phyloP scores from a whole-genome alignment of 2,329 filamentous ascomycete genomes.

The Trichoderma brevicompactum region DNA sequence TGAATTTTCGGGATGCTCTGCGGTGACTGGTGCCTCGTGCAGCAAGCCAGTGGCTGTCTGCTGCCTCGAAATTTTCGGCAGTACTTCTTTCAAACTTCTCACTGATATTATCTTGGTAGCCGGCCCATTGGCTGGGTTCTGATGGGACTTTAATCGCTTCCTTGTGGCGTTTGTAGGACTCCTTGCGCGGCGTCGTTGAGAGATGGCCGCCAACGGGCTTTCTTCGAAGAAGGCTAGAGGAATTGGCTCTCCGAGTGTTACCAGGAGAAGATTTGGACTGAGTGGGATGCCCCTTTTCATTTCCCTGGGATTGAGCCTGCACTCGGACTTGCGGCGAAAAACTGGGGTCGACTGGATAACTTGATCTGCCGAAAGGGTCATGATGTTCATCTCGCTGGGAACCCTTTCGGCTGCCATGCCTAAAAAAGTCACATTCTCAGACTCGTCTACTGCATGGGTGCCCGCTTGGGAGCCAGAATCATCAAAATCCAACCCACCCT shows the following conservation, averaged over 20 bases:
- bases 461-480: slow-evolving; percentile 18
- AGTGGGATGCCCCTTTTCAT: neutral
- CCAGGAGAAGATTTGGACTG: neutral
- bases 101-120: neutral
- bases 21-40: neutral
- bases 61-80: neutral
- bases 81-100: neutral
- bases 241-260: neutral
- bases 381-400: slow-evolving; percentile 26
- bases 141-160: neutral
- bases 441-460: neutral
- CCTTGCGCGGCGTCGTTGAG: neutral
- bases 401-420: slow-evolving; percentile 33
- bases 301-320: neutral
- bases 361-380: slow-evolving; percentile 11
- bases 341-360: slow-evolving; percentile 16
- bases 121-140: neutral
- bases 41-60: neutral
- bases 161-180: slow-evolving; percentile 2
- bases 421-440: slow-evolving; percentile 45
- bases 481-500: slow-evolving; percentile 41
- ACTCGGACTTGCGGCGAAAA: neutral
- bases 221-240: neutral
- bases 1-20: neutral
- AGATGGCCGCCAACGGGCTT: neutral